Percentiles rank a stretch among this genome's conserved stretches.
Evolutionary conservation across 257 asterid species (phyloP).

Genomic region (Lycium ferocissimum): DNA sequence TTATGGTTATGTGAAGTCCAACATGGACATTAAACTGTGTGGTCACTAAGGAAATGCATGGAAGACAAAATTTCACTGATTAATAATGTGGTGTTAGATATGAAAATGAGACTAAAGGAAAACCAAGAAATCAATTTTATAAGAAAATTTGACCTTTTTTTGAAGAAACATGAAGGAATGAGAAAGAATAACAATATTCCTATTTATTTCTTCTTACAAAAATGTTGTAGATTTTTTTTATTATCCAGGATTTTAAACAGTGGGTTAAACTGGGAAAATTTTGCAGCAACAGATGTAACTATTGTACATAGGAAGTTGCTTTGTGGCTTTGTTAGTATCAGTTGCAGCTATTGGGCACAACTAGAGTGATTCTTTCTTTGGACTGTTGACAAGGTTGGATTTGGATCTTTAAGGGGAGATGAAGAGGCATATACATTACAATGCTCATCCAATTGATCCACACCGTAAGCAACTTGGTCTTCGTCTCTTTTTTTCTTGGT

Average conservation of each 20-base stretch:
- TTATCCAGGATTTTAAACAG: conserved; percentile 18
- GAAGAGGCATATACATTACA: conserved; percentile 77
- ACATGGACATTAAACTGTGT: neutral
- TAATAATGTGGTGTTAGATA: neutral
- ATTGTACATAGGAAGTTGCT: conserved; percentile 12
- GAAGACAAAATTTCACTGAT: neutral
- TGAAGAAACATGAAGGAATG: neutral
- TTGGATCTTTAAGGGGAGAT: conserved; percentile 41
- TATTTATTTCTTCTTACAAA: conserved; percentile 11
- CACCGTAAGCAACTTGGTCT: conserved; percentile 56
- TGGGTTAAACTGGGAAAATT: neutral
- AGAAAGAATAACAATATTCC: neutral
- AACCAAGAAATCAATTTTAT: neutral
- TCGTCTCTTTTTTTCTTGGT: too few relatives aligned
- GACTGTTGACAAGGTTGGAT: neutral
- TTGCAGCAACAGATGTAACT: conserved; percentile 24
- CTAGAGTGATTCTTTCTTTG: conserved; percentile 6
- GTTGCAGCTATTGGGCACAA: conserved; percentile 35
- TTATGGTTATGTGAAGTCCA: neutral
- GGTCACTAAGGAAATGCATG: neutral
- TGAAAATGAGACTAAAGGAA: neutral
- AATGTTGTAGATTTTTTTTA: neutral
- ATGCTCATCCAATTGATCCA: conserved; percentile 61
- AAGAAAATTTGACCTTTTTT: conserved; percentile 7
- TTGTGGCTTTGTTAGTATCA: neutral